Base-by-base conservation (phyloP, 2,329 filamentous ascomycete species). In the Hypoxylon sp. region DNA sequence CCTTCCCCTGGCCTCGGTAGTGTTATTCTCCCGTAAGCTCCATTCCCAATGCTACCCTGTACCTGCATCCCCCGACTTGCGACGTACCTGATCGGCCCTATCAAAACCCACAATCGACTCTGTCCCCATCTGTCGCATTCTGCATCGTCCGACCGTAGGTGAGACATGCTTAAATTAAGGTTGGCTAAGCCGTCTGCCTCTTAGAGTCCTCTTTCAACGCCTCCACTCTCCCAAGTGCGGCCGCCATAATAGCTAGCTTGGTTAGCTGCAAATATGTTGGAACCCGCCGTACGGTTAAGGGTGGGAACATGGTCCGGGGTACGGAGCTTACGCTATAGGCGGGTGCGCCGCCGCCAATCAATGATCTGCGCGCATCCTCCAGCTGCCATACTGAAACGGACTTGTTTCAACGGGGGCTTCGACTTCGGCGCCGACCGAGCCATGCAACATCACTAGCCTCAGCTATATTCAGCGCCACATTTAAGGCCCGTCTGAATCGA, bases 391-490 rank as follows among this genome's bases (percentile, higher is more conserved):
- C 54, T 59, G 66, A 69, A 69, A 69, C 66, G 51, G 43, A 43
- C 45, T 39, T 47, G 66, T 69, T 69, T 69, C 66, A 63, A 66
- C 52, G 16, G 30, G 43, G 61, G 41, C 29, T 27, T 46, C 25
- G 51, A 29, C 39, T 27, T 54, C 39, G 37, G 58, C 43, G 30
- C 54, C 52, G 59, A 32, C 37, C 37, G 25, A 27, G 3, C 3
- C 8, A 34, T 32, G 53, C 52, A 14, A 90, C 88, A 66, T 91
- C 91, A 0, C 43, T 23, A 39, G 30, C 30, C n/a, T 32, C 52
- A 54, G 39, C 52, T 54, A 89, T 90, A 0, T 48, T n/a, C 45
- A 39, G 21, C 45, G 45, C 54, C 45, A 48, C 43, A 27, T 5
- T n/a, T 23, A 41, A 39, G 6, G 12, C 30, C 29, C 14, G 6